Base-by-base conservation (phyloP, 768 basidiomycete genomes). In the Pholiota microspora region DNA sequence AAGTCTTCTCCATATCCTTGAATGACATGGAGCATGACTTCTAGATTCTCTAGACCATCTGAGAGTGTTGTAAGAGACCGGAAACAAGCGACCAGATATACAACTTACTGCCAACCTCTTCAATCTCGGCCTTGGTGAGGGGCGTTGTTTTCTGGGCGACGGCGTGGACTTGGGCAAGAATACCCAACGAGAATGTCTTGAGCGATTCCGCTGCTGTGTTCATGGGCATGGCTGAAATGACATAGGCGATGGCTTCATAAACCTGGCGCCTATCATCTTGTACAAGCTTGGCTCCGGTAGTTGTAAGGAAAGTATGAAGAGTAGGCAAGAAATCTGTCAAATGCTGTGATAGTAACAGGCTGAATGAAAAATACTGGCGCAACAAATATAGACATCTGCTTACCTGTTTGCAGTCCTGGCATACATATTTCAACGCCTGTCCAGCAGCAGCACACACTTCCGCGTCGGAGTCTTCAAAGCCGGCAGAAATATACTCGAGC, bases 391-490 rank as follows among this genome's bases (percentile, higher is more conserved):
- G 56, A 24, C 35, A 27, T 58, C 2, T 2, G 38, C 75, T 58
- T 64, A 92, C 93, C 76, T 81, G 76, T 76, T 88, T 93, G 74
- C 97, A 98, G 69, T 99, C 97, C 67, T 97, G 89, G 70, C 96
- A 98, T 57, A 99, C 78, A 71, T 91, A 98, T 68, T 94, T 96
- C 73, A 99, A 79, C 7, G 97, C 94, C 67, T 97, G 94, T 2
- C 95, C 92, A 2, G 97, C 92, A 16, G 97, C 97, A 16, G 94
- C 93, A 58, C 84, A 84, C 28, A 98, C 94, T 64, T 97, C 92
- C 0, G 69, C 51, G 66, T 93, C 90, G 2, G 77, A 56, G 65
- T 88, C 86, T 58, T 94, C 88, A 63, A 98, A 98, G 1, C 97
- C 96, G 21, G 86, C 77, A 7, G 94, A 94, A 48, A 98, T 89